Conservation (phyloP, 2,329 filamentous ascomycete species). For the Hypocreales sp. region DNA sequence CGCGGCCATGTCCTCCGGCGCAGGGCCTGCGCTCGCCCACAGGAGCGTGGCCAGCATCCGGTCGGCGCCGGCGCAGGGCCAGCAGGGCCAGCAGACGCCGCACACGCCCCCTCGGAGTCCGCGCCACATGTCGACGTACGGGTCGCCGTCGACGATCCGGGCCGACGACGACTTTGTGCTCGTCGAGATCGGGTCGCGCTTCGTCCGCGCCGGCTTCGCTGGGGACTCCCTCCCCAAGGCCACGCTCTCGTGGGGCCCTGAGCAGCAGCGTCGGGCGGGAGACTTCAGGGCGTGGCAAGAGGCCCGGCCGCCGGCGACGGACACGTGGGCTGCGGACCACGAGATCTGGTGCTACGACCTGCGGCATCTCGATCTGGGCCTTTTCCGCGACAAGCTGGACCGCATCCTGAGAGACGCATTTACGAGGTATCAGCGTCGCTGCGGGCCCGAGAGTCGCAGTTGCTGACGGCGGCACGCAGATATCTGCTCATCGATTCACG, state of each 20-base stretch:
- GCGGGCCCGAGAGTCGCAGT: background rate
- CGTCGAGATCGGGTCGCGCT: conserved; percentile 68
- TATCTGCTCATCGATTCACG: conserved; percentile 59
- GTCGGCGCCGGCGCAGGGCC: conserved; percentile 19
- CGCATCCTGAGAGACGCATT: conserved; percentile 68
- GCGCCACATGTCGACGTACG: conserved; percentile 35
- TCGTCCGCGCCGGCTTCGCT: conserved; percentile 70
- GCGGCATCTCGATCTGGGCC: conserved; percentile 54
- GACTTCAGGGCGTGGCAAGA: conserved; percentile 62
- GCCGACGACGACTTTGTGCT: conserved; percentile 76
- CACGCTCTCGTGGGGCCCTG: conserved; percentile 54
- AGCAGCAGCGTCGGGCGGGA: conserved; percentile 61
- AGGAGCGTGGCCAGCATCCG: conserved; percentile 43
- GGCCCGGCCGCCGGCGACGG: conserved; percentile 27
- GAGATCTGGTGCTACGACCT: conserved; percentile 74
- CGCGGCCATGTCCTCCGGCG: conserved; percentile 25
- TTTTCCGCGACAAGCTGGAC: conserved; percentile 80
- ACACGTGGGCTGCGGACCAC: conserved; percentile 45
- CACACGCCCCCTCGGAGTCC: conserved; percentile 37
- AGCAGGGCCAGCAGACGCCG: conserved; percentile 28
- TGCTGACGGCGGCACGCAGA: conserved; percentile 20
- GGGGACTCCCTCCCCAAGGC: conserved; percentile 67
- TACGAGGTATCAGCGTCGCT: conserved; percentile 40
- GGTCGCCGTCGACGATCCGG: conserved; percentile 44
- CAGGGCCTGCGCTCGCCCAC: conserved; percentile 34